phyloP scores from a whole-genome alignment of 768 basidiomycete species.

The Termitomyces sp. region DNA sequence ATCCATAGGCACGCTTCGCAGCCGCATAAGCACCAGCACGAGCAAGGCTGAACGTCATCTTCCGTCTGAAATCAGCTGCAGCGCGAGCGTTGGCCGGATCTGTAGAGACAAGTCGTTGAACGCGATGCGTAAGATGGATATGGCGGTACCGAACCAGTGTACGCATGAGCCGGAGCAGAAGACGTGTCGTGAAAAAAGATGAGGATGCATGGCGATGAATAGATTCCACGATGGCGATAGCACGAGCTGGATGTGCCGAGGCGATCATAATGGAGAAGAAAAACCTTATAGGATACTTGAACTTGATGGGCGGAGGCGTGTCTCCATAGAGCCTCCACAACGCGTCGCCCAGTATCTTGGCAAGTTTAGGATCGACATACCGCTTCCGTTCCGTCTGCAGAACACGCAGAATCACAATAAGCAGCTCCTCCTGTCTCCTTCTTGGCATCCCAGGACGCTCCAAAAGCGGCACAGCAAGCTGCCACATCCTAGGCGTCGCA shows the following conservation, averaged over 20 bases:
- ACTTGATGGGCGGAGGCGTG: slow-evolving; percentile 20
- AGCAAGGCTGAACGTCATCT: slow-evolving; percentile 23
- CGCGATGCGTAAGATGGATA: slow-evolving; percentile 26
- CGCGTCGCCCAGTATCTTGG: slow-evolving; percentile 26
- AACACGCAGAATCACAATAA: slow-evolving; percentile 30
- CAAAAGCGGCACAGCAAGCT: slow-evolving; percentile 28
- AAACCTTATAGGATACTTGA: slow-evolving; percentile 43
- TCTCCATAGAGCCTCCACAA: slow-evolving; percentile 30
- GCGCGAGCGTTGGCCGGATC: slow-evolving; percentile 14
- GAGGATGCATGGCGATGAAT: slow-evolving; percentile 26
- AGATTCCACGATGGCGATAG: slow-evolving; percentile 33
- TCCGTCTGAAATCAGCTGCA: slow-evolving; percentile 23
- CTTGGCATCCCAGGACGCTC: slow-evolving; percentile 21
- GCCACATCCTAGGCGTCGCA: slow-evolving; percentile 22
- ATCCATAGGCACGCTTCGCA: slow-evolving; percentile 17
- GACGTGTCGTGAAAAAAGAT: slow-evolving; percentile 32
- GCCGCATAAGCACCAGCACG: slow-evolving; percentile 23
- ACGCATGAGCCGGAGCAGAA: slow-evolving; percentile 32
- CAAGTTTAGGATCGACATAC: slow-evolving; percentile 22
- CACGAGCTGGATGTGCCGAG: slow-evolving; percentile 27
- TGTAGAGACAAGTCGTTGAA: slow-evolving; percentile 17
- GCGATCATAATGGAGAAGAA: slow-evolving; percentile 34
- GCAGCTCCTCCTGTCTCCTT: slow-evolving; percentile 27
- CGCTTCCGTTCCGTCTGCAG: slow-evolving; percentile 28
- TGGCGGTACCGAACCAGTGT: slow-evolving; percentile 36